Base-by-base conservation (phyloP, 345 rosid species). In the Punica granatum region DNA sequence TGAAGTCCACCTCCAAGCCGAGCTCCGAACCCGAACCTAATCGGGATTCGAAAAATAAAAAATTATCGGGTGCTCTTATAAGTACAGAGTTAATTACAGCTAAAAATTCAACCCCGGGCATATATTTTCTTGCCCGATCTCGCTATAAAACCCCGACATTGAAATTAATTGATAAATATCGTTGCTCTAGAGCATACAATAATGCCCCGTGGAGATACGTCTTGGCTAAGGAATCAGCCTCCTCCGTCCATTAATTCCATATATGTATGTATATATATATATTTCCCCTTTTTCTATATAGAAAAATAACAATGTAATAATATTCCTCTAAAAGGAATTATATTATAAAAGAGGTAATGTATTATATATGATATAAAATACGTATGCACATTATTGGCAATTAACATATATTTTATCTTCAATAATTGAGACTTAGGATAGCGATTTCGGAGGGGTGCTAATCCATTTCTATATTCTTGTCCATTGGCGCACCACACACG, bases 1-100 rank as follows among this genome's bases (percentile, higher is more conserved):
- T 65, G 67, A 60, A 60, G 65, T 71, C 69, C 18, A 33, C 64
- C 19, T 23, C 74, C 65, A 60, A 65, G 37, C 69, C 69, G 33
- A 35, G 13, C 32, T 43, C 67, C 70, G 18, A 67, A 6, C 66
- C 75, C 49, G 39, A 66, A 1, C 70, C 66, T 44, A 61, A 61
- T 5, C 39, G 10, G n/a, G n/a, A n/a, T n/a, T n/a, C n/a, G n/a
- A n/a, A 33, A 16, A 60, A 32, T 18, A 0, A 56, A 25, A 10
- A 10, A 5, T 56, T 56, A 25, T n/a, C 12, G 18, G 31, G 1
- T 60, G 61, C 7, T 56, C 8, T 59, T 30, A 59, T 1, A 26
- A 0, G 3, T 10, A 30, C 31, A 11, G 3, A 30, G 60, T 16
- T 4, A 53, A 7, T 54, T 23, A 54, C 12, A 54, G 9, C 4